Conservation (phyloP, 208 protist genomes). For the Sergeia podlipaevii region DNA sequence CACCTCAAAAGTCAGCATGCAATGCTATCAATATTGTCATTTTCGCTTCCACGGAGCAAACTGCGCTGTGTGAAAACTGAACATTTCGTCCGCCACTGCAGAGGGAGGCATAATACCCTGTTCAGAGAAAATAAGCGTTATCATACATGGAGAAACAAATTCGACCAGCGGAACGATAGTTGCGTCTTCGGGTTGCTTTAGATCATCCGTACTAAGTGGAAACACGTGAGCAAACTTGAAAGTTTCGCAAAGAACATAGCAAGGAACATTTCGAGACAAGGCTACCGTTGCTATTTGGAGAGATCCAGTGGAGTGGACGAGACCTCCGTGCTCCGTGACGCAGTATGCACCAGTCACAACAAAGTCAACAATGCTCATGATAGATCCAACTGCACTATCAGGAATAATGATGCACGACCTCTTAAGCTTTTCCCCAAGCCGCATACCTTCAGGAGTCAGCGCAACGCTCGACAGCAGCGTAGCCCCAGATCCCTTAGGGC, state of each 20-base stretch:
- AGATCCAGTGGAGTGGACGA: constrained; percentile 98
- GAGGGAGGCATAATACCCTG: constrained; percentile 98
- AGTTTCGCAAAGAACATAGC: constrained; percentile 98
- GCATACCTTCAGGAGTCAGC: constrained; percentile 53
- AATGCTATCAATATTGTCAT: constrained; percentile 2
- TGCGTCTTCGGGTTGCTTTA: constrained; percentile 66
- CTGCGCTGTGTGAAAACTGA: constrained; percentile 81
- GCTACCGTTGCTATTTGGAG: constrained; percentile 97
- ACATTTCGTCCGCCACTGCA: constrained; percentile 98
- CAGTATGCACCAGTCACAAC: constrained; percentile 97
- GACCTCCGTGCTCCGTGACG: constrained; percentile 99
- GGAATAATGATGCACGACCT: constrained; percentile 83
- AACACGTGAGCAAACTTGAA: constrained; percentile 99
- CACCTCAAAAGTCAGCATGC: too few species aligned
- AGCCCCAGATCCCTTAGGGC: constrained; percentile 50
- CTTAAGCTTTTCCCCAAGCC: constrained; percentile 48
- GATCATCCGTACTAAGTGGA: constrained; percentile 94
- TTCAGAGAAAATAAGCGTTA: constrained; percentile 98
- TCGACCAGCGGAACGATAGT: constrained; percentile 74
- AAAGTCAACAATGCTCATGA: constrained; percentile 93
- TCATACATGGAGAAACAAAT: constrained; percentile 85
- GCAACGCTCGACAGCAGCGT: constrained; percentile 44
- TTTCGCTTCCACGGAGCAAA: constrained; percentile 56
- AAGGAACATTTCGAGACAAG: constrained; percentile 94
- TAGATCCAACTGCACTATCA: constrained; percentile 82